These are phyloP conservation scores for Trypethelium eluteriae DNA, from an alignment of 495 filamentous ascomycete species.

Conservation along the genomic window DNA sequence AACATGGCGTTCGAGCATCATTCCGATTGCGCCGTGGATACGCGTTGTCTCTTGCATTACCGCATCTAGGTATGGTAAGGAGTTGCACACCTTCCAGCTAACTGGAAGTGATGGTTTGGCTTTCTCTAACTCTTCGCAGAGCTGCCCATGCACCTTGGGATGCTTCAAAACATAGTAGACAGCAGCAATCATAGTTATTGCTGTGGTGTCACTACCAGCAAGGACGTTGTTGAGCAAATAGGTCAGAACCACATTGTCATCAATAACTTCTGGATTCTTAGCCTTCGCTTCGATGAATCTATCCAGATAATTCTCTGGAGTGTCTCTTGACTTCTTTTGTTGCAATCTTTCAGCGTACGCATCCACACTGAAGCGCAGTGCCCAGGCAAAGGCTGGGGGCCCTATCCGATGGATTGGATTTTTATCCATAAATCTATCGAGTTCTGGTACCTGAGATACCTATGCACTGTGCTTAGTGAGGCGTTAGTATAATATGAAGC, in stretches of 20 bases:
- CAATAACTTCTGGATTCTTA: constrained; percentile 22
- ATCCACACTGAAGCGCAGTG: constrained; percentile 27
- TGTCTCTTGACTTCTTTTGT: not conserved
- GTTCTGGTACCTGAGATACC: constrained; percentile 2
- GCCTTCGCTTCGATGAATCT: constrained; percentile 3
- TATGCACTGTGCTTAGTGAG: constrained; percentile 25
- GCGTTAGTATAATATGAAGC: constrained; percentile 16
- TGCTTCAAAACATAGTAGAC: constrained; percentile 32
- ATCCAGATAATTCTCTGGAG: constrained; percentile 4
- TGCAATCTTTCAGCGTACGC: constrained; percentile 24
- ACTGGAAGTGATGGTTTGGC: constrained; percentile 4
- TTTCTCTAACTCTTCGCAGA: constrained; percentile 11
- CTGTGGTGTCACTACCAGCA: constrained; percentile 29
- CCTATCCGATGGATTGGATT: constrained; percentile 24
- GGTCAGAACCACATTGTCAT: constrained; percentile 18
- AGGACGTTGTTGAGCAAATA: constrained; percentile 24
- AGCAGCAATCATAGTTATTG: constrained; percentile 26
- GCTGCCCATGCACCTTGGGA: not conserved
- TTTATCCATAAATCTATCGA: constrained; percentile 18
- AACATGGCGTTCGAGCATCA: constrained; percentile 19
- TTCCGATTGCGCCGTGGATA: constrained; percentile 14
- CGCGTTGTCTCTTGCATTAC: constrained; percentile 21
- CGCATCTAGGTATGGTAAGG: constrained; percentile 20
- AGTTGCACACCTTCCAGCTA: constrained; percentile 1
- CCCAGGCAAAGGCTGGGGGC: constrained; percentile 29